Conservation (phyloP, 208 protist genomes). For the Wallacemonas collosoma region DNA sequence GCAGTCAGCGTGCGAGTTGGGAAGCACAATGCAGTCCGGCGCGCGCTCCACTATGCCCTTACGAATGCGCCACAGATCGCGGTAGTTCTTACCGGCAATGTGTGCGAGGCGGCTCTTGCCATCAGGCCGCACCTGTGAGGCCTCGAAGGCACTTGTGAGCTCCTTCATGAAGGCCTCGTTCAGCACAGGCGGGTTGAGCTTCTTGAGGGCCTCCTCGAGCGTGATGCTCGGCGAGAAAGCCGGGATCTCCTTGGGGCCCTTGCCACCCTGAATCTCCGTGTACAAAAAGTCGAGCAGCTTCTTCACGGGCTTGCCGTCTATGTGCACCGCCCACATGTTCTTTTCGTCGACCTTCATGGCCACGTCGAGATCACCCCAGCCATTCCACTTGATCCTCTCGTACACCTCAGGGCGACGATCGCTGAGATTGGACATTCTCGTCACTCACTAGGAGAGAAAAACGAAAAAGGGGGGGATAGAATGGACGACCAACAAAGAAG, state of each 20-base stretch:
- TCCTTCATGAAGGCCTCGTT: conserved; percentile 85
- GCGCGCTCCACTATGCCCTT: conserved; percentile 86
- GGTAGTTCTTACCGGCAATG: conserved; percentile 93
- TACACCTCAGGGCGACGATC: conserved; percentile 52
- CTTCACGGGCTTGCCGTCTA: conserved; percentile 81
- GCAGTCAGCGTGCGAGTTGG: conserved; percentile 87
- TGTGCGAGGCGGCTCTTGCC: conserved; percentile 81
- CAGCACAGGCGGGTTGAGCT: conserved; percentile 63
- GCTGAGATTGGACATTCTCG: conserved; percentile 12
- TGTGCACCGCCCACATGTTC: conserved; percentile 61
- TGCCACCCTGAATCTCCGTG: conserved; percentile 63
- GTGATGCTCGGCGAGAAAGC: conserved; percentile 70
- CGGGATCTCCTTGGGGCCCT: conserved; percentile 41
- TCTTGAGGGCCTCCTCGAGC: conserved; percentile 67
- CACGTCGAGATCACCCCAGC: conserved; percentile 71
- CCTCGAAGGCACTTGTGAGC: conserved; percentile 40
- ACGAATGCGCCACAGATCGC: conserved; percentile 91
- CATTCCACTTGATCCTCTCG: conserved; percentile 91
- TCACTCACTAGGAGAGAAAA: conserved; percentile 17
- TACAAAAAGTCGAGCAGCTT: conserved; percentile 82
- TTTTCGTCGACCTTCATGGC: conserved; percentile 72
- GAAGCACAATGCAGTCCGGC: conserved; percentile 91
- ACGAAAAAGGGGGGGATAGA: conserved; percentile 16
- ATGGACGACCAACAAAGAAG: conserved; percentile 14
- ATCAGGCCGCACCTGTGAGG: conserved; percentile 74